phyloP scores from a whole-genome alignment of 352 stramenopile species.

The Pythium phragmiticola region DNA sequence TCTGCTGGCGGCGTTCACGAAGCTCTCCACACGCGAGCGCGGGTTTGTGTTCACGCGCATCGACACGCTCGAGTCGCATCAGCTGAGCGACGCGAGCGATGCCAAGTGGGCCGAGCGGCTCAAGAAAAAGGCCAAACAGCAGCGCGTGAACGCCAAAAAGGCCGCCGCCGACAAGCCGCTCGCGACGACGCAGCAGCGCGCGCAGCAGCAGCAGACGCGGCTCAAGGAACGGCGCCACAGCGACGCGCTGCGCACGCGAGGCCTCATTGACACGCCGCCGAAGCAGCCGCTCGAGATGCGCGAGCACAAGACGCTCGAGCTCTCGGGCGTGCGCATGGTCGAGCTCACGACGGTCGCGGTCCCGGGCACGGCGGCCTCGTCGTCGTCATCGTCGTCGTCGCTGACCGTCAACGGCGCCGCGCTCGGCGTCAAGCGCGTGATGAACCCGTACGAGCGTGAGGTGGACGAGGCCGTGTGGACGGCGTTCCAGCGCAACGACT shows the following conservation, averaged over 20 bases:
- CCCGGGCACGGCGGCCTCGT: constrained; percentile 2
- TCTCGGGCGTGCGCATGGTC: constrained; percentile 63
- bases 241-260: constrained; percentile 50
- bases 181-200: constrained; percentile 16
- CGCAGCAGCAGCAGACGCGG: constrained; percentile 59
- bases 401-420: constrained; percentile 58
- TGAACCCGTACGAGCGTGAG: constrained; percentile 78
- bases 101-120: constrained; percentile 64
- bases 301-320: constrained; percentile 36
- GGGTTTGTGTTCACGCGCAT: constrained; percentile 84
- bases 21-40: constrained; percentile 59
- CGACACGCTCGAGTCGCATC: constrained; percentile 70
- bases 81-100: constrained; percentile 30
- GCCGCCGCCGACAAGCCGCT: constrained; percentile 15
- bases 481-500: constrained; percentile 78
- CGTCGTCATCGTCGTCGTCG: background rate
- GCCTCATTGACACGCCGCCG: constrained; percentile 24
- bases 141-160: constrained; percentile 42
- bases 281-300: constrained; percentile 43
- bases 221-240: constrained; percentile 54
- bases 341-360: constrained; percentile 43
- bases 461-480: constrained; percentile 79
- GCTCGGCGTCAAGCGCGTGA: constrained; percentile 58
- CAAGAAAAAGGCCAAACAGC: constrained; percentile 57
- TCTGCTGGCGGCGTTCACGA: constrained; percentile 56